Evolutionary conservation across 345 rosid species (phyloP).

Genomic region (Ceriops decandra): DNA sequence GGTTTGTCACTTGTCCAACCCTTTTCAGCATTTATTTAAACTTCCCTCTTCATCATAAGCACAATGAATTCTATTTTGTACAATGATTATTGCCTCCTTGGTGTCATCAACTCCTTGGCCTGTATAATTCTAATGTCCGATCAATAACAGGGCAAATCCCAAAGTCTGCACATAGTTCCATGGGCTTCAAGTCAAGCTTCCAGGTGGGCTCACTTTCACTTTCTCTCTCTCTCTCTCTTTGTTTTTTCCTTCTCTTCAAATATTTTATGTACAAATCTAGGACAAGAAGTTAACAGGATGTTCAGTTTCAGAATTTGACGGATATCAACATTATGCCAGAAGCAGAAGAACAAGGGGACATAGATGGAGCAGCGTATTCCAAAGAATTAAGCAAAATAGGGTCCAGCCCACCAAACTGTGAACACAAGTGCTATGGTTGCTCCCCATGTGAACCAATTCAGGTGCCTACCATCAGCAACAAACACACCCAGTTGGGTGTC

Average conservation of each 20-base stretch:
- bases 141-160: slow-evolving; percentile 11
- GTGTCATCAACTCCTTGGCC: neutral
- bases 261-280: neutral
- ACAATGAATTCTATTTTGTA: neutral
- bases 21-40: neutral
- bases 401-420: slow-evolving; percentile 79
- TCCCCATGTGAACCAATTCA: slow-evolving; percentile 70
- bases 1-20: slow-evolving; percentile 27
- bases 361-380: slow-evolving; percentile 10
- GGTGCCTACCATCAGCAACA: slow-evolving; percentile 50
- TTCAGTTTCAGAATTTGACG: slow-evolving; percentile 8
- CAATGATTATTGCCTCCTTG: neutral
- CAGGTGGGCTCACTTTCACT: slow-evolving; percentile 5
- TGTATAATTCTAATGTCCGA: neutral
- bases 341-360: slow-evolving; percentile 8
- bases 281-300: neutral
- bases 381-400: slow-evolving; percentile 46
- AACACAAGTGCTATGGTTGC: slow-evolving; percentile 71
- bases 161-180: neutral
- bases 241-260: neutral
- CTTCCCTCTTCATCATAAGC: no score
- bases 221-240: neutral
- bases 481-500: slow-evolving; percentile 28
- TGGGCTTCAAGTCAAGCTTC: neutral
- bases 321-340: slow-evolving; percentile 8